A percentile compares a stretch with the other conserved stretches of the same genome.
Conservation (phyloP, 371 early-diverging fungal genomes). For the Sporodiniella umbellata region DNA sequence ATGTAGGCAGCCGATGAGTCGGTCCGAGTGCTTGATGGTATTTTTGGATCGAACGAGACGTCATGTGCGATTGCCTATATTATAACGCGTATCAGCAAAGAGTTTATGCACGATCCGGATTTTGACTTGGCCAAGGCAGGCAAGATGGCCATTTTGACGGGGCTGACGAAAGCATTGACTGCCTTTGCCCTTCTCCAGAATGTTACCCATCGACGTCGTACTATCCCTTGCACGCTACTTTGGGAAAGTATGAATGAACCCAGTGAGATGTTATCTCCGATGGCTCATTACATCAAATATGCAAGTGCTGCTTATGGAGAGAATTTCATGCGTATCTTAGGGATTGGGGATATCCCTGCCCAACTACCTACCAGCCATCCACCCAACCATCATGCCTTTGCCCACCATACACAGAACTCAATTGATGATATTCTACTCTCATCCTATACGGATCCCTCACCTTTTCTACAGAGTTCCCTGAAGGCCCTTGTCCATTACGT, state of each 20-base stretch:
- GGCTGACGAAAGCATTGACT: slow-evolving; percentile 71
- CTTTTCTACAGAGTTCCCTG: slow-evolving; percentile 40
- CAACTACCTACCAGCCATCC: slow-evolving; percentile 43
- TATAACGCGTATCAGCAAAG: slow-evolving; percentile 65
- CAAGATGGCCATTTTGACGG: slow-evolving; percentile 61
- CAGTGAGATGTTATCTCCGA: slow-evolving; percentile 4
- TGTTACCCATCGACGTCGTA: slow-evolving; percentile 68
- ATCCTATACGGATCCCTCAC: slow-evolving; percentile 52
- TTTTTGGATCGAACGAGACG: slow-evolving; percentile 88
- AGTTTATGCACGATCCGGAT: slow-evolving; percentile 62
- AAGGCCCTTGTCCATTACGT: slow-evolving; percentile 85
- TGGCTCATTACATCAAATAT: slow-evolving; percentile 75
- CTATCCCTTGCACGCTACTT: too few relatives aligned
- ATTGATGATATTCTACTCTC: slow-evolving; percentile 69
- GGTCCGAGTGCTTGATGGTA: slow-evolving; percentile 81
- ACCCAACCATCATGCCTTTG: slow-evolving; percentile 72
- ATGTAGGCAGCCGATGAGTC: slow-evolving; percentile 77
- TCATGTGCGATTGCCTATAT: slow-evolving; percentile 80
- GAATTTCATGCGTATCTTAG: slow-evolving; percentile 80
- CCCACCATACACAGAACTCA: slow-evolving; percentile 67
- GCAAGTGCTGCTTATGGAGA: slow-evolving; percentile 83
- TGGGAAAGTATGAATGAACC: too few relatives aligned
- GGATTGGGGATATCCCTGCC: slow-evolving; percentile 62
- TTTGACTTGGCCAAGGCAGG: slow-evolving; percentile 56
- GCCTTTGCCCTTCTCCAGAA: slow-evolving; percentile 81